Conservation (phyloP, 495 filamentous ascomycete genomes). For the Parachaetomium inaequale region DNA sequence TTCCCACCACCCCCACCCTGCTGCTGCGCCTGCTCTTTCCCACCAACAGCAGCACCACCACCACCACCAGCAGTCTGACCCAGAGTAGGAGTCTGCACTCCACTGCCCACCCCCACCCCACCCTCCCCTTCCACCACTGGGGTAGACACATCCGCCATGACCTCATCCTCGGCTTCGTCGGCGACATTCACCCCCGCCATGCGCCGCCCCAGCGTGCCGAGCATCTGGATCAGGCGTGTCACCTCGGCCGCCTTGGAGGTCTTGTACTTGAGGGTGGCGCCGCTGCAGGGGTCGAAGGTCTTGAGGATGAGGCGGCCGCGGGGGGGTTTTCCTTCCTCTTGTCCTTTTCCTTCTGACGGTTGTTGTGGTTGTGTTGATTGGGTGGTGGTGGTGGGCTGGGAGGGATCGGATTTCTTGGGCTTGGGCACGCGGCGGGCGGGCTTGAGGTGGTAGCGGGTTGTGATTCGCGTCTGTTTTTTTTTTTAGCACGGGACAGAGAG, state of each 20-base stretch:
- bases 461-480: slow-evolving; percentile 67
- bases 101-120: slow-evolving; percentile 23
- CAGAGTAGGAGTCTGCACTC: slow-evolving; percentile 38
- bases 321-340: slow-evolving; percentile 21
- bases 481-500: slow-evolving; percentile 14
- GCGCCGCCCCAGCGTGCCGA: slow-evolving; percentile 63
- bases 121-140: neutral
- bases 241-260: slow-evolving; percentile 92
- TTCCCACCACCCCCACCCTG: slow-evolving; percentile 37
- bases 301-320: slow-evolving; percentile 75
- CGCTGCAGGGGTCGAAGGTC: slow-evolving; percentile 80
- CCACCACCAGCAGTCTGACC: neutral
- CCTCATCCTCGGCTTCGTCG: slow-evolving; percentile 32
- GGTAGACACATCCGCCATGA: slow-evolving; percentile 36
- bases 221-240: slow-evolving; percentile 65
- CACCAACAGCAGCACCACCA: neutral
- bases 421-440: slow-evolving; percentile 34
- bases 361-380: slow-evolving; percentile 1
- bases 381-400: neutral
- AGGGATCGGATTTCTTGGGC: slow-evolving; percentile 7
- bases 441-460: slow-evolving; percentile 76
- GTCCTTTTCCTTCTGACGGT: neutral
- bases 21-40: slow-evolving; percentile 21
- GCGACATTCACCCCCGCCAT: slow-evolving; percentile 56
- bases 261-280: slow-evolving; percentile 81